phyloP scores from a whole-genome alignment of 2,329 filamentous ascomycete species.

The Sporothrix curviconia region DNA sequence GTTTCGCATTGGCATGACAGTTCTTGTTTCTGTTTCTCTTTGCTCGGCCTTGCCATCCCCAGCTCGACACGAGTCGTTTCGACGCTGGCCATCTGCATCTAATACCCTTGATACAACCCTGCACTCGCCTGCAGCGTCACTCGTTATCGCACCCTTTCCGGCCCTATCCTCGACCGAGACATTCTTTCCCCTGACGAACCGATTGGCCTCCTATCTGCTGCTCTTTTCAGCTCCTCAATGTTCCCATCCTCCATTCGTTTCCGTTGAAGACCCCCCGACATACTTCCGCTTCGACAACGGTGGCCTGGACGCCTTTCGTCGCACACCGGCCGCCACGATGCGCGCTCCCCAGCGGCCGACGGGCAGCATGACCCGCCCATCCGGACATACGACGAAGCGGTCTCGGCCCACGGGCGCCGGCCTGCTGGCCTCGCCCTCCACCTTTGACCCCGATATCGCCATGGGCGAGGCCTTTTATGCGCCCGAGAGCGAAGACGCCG shows the following conservation, averaged over 20 bases:
- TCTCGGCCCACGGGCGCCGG: slow-evolving; percentile 39
- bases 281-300: neutral
- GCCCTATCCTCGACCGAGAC: neutral
- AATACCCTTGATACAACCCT: too few relatives aligned
- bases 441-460: slow-evolving; percentile 45
- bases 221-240: neutral
- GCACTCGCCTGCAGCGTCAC: too few relatives aligned
- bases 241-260: neutral
- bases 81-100: too few relatives aligned
- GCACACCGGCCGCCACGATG: neutral
- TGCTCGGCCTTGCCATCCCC: too few relatives aligned
- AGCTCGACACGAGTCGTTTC: too few relatives aligned
- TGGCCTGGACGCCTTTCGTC: neutral
- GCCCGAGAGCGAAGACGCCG: slow-evolving; percentile 67
- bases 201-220: neutral
- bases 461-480: slow-evolving; percentile 58
- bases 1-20: neutral
- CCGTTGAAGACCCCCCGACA: neutral
- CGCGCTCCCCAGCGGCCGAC: neutral
- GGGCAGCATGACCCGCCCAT: slow-evolving; percentile 52
- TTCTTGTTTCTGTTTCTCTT: neutral
- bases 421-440: slow-evolving; percentile 10
- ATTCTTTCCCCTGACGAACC: neutral
- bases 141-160: too few relatives aligned
- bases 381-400: slow-evolving; percentile 77